Base-by-base conservation (phyloP, 345 rosid species). In the Euphorbia lathyris region DNA sequence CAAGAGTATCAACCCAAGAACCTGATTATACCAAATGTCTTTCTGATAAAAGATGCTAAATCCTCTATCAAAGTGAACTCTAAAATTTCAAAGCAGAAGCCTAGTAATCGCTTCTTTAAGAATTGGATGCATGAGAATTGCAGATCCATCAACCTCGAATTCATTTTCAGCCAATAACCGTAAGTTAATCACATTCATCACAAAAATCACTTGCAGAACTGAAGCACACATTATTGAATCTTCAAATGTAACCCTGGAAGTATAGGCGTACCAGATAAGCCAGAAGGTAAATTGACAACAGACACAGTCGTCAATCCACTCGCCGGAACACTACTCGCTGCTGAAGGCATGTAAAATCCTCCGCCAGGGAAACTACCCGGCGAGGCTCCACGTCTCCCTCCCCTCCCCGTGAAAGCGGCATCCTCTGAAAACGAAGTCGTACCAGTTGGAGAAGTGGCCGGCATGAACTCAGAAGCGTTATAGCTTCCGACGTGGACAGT, bases 261-360 rank as follows among this genome's bases (percentile, higher is more conserved):
- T 4, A n/a, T 0, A 38, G 26, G 17, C 78, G 42, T 79, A 83
- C 87, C 91, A 36, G 90, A 83, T 26, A 87, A 71, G 13, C 86
- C 90, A 45, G 80, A 84, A 53, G 82, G 88, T 45, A 86, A 89
- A 85, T 81, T 76, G 57, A 78, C 82, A 30, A 84, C 89, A 2
- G 97, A 90, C 30, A 86, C 97, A 26, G 93, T 90, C 4, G 87
- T 86, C 58, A 85, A 75, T 19, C 86, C 88, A 79, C 81, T 78
- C 5, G 91, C 86, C 0, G 96, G 93, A 32, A 88, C 95, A 56
- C 96, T 92, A 56, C 88, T 80, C 40, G 88, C 82, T n/a, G n/a
- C n/a, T 58, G 81, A 77, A 68, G 4, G 71, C 73, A 78, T 53
- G 63, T 82, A 77, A 68, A 82, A 69, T 53, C 84, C 86, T 16